Conservation (phyloP, 2,329 filamentous ascomycete species). For the Colletotrichum sidae region DNA sequence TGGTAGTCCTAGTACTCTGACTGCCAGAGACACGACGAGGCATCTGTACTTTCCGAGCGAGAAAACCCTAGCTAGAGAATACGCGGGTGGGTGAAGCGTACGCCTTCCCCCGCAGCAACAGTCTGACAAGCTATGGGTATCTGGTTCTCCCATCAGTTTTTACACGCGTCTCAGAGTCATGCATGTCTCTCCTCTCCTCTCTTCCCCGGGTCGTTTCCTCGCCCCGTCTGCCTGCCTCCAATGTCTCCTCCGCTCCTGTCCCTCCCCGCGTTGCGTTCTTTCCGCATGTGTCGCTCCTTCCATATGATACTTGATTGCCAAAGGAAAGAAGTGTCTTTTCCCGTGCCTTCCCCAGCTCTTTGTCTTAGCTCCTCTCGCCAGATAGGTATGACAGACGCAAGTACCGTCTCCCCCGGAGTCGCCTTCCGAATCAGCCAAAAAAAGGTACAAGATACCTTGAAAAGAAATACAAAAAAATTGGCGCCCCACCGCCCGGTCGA, state of each 20-base stretch:
- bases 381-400: no score
- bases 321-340: background rate
- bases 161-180: background rate
- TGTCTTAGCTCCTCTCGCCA: no score
- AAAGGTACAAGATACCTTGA: no score
- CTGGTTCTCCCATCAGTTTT: background rate
- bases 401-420: no score
- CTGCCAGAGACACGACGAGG: no score
- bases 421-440: no score
- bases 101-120: constrained; percentile 4
- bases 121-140: background rate
- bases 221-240: background rate
- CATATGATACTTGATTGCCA: background rate
- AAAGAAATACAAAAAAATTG: background rate
- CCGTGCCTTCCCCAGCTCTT: no score
- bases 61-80: no score
- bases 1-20: no score
- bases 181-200: constrained; percentile 12
- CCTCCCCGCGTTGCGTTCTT: background rate
- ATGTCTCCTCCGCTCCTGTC: background rate
- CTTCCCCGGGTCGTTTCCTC: constrained; percentile 6
- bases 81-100: constrained; percentile 2
- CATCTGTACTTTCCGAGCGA: no score
- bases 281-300: background rate
- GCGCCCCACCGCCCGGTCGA: constrained; percentile 17